phyloP scores from a whole-genome alignment of 1,284 basidiomycete genomes.

The Amylostereum areolatum region DNA sequence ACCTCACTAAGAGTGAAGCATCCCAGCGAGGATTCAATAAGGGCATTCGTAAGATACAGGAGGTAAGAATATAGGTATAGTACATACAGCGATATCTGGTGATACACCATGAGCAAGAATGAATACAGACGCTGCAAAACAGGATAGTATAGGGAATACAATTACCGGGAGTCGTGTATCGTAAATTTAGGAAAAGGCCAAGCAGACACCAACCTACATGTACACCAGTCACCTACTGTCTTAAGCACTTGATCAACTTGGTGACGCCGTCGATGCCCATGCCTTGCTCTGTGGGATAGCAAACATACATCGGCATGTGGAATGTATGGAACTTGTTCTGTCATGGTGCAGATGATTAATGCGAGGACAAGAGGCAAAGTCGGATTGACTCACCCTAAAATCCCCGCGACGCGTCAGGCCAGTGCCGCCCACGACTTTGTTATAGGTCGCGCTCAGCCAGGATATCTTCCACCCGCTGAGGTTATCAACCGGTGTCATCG shows the following conservation, averaged over 20 bases:
- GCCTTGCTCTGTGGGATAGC: slow-evolving; percentile 34
- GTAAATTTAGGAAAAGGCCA: too few relatives aligned
- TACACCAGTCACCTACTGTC: slow-evolving; percentile 4
- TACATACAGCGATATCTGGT: too few relatives aligned
- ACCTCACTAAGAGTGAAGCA: too few relatives aligned
- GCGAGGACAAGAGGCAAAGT: not conserved
- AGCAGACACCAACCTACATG: too few relatives aligned
- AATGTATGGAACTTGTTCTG: slow-evolving; percentile 37
- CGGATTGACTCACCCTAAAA: slow-evolving; percentile 28
- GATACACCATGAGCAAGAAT: too few relatives aligned
- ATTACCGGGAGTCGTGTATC: too few relatives aligned
- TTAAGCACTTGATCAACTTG: slow-evolving; percentile 13
- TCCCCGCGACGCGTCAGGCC: slow-evolving; percentile 33
- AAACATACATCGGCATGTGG: slow-evolving; percentile 36
- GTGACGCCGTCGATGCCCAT: slow-evolving; percentile 36
- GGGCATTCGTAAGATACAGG: too few relatives aligned
- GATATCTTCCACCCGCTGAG: slow-evolving; percentile 37
- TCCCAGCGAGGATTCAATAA: too few relatives aligned
- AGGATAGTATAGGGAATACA: too few relatives aligned
- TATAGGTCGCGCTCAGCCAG: slow-evolving; percentile 32
- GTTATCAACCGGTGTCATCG: slow-evolving; percentile 31
- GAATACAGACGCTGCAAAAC: too few relatives aligned
- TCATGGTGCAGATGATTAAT: not conserved
- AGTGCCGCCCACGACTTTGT: slow-evolving; percentile 27
- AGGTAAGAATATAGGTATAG: too few relatives aligned